Percentiles rank a stretch among this genome's conserved stretches.
phyloP scores from a whole-genome alignment of 2,329 filamentous ascomycete species.

The Calonectria pseudoturangicola region DNA sequence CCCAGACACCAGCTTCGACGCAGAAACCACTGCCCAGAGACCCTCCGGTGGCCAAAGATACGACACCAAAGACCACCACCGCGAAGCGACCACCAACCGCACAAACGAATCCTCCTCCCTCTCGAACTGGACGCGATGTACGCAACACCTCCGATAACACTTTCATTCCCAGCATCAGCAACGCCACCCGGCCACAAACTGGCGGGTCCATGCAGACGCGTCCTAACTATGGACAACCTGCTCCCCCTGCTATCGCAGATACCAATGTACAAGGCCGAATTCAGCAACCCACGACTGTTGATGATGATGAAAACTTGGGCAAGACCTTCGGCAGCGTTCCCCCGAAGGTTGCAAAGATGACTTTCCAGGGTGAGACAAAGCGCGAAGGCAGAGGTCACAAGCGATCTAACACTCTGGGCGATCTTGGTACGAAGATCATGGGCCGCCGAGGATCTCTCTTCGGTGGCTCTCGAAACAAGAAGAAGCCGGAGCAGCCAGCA shows the following conservation, averaged over 20 bases:
- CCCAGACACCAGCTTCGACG: constrained; percentile 58
- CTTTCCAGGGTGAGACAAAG: constrained; percentile 73
- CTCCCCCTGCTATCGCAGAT: constrained; percentile 88
- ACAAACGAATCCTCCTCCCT: constrained; percentile 61
- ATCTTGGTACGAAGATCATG: constrained; percentile 88
- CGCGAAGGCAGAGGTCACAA: constrained; percentile 76
- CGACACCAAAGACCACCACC: constrained; percentile 61
- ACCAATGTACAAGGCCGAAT: constrained; percentile 94
- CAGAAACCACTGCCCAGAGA: constrained; percentile 79
- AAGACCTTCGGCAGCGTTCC: constrained; percentile 77
- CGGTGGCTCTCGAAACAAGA: constrained; percentile 75
- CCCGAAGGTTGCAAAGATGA: constrained; percentile 74
- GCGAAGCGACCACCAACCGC: constrained; percentile 68
- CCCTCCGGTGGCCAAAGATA: constrained; percentile 68
- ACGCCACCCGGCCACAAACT: constrained; percentile 81
- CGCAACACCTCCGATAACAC: constrained; percentile 64
- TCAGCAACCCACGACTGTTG: constrained; percentile 79
- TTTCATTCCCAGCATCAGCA: constrained; percentile 65
- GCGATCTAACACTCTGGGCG: constrained; percentile 85
- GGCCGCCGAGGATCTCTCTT: constrained; percentile 89
- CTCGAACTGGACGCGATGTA: constrained; percentile 55
- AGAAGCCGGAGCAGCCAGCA: constrained; percentile 69
- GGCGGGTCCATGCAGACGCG: constrained; percentile 85
- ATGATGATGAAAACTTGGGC: constrained; percentile 81
- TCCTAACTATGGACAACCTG: constrained; percentile 88